Base-by-base conservation (phyloP, 768 basidiomycete species). In the Brasilioporus rufonigricans region DNA sequence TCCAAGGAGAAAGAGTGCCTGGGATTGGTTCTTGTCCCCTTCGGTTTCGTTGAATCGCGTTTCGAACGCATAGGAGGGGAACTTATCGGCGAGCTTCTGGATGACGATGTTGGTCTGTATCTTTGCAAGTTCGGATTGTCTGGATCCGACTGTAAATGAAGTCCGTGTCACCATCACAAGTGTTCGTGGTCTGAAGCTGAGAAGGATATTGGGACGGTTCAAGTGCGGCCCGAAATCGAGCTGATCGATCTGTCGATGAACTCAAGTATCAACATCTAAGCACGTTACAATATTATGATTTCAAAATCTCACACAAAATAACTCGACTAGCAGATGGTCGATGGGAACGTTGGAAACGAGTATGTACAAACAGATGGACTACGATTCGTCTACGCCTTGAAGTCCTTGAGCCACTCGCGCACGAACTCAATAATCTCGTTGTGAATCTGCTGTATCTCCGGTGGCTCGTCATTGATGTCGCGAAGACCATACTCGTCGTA, bases 21-120 rank as follows among this genome's bases (percentile, higher is more conserved):
- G 87, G 1, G 87, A 84, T 71, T 95, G 92, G 65, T 97, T 94
- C 65, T 90, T 89, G 74, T 98, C 96, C 4, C 77, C 96, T 65
- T 74, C 84, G 3, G 86, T 93, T 21, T 82, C 87, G 78, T 85
- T 86, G 69, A 80, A 82, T 32, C 74, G 73, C 36, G 86, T 78
- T 27, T 74, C 72, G 70, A 86, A 83, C 8, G 68, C 54, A 38
- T 74, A 62, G 13, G 66, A 64, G 11, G 89, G 85, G 68, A 84
- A 84, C 4, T 77, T 71, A 23, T 76, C 69, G 40, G 80, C 73
- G 51, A 98, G 81, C 4, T 80, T 74, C 47, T 80, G 81, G 50
- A 85, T 76, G 40, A 94, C 93, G 51, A 83, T 80, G 65, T 91
- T 84, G 18, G 95, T 93, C 71, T 98, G 96, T 62, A 92, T 80